Conservation (phyloP, 2,329 filamentous ascomycete genomes). For the Alternaria sp. region DNA sequence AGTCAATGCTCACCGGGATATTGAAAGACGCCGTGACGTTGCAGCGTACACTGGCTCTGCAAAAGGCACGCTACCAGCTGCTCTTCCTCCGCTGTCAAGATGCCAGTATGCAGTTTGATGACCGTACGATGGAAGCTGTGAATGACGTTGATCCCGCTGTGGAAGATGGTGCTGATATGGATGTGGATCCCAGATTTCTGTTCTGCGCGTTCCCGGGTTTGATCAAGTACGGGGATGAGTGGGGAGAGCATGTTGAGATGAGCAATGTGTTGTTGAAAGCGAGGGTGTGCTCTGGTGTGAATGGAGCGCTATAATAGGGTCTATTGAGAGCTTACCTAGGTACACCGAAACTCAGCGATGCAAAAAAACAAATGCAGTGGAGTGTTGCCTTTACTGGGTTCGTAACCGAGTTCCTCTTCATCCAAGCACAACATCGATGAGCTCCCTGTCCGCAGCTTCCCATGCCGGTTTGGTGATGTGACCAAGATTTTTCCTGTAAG, state of each 20-base stretch:
- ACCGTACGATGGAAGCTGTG: slow-evolving; percentile 38
- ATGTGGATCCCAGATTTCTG: slow-evolving; percentile 19
- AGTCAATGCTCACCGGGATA: slow-evolving; percentile 27
- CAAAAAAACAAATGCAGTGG: no score
- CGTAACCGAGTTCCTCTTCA: no score
- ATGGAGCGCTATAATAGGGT: no score
- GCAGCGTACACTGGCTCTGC: slow-evolving; percentile 35
- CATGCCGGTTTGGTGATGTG: no score
- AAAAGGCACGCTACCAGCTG: slow-evolving; percentile 40
- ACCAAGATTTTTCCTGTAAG: no score
- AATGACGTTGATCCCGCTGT: slow-evolving; percentile 30
- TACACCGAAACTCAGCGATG: no score
- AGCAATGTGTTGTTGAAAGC: slow-evolving; percentile 40
- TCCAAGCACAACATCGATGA: no score
- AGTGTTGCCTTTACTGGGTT: no score
- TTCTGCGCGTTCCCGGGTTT: slow-evolving; percentile 45
- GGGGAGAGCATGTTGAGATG: slow-evolving; percentile 31
- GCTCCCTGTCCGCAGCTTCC: no score
- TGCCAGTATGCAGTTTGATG: slow-evolving; percentile 22
- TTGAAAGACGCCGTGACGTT: slow-evolving; percentile 32
- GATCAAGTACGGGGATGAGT: slow-evolving; percentile 38
- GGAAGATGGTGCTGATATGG: slow-evolving; percentile 31
- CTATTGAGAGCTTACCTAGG: no score
- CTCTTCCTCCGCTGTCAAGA: slow-evolving; percentile 27
- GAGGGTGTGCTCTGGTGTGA: slow-evolving; percentile 35